Percentiles rank a stretch among this genome's conserved stretches.
Conservation (phyloP, 2,329 filamentous ascomycete species). For the Exophiala sideris region DNA sequence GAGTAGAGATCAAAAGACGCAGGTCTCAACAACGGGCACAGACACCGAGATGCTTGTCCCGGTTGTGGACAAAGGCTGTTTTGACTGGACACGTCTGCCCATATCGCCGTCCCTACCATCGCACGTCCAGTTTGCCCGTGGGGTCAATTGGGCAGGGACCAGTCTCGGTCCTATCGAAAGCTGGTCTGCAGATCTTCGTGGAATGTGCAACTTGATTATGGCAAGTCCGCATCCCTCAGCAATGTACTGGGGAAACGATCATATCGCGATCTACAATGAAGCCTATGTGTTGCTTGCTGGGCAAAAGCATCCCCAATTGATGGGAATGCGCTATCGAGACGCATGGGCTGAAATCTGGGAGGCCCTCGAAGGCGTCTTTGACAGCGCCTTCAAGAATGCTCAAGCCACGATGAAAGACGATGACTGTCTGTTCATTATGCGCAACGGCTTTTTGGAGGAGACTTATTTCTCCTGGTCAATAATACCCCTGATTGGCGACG, state of each 20-base stretch:
- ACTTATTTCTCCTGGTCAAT: conserved; percentile 76
- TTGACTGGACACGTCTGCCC: conserved; percentile 78
- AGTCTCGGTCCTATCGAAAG: conserved; percentile 70
- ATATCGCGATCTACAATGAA: conserved; percentile 69
- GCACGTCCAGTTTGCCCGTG: conserved; percentile 71
- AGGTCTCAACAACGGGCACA: conserved; percentile 1
- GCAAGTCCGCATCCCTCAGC: conserved; percentile 70
- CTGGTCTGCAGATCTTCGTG: conserved; percentile 69
- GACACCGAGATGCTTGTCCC: conserved; percentile 36
- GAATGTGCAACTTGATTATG: conserved; percentile 81
- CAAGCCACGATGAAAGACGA: conserved; percentile 84
- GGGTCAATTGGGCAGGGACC: conserved; percentile 69
- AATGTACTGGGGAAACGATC: conserved; percentile 74
- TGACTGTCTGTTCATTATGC: conserved; percentile 68
- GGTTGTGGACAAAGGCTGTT: conserved; percentile 52
- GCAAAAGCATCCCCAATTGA: conserved; percentile 70
- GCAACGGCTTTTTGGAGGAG: conserved; percentile 67
- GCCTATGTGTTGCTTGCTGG: conserved; percentile 69
- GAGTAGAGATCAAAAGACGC: not conserved
- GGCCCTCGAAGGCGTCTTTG: conserved; percentile 65
- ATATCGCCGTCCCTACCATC: conserved; percentile 60
- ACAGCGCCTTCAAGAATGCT: conserved; percentile 64
- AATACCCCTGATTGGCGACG: conserved; percentile 70
- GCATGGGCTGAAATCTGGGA: conserved; percentile 75
- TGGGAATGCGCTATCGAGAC: conserved; percentile 68